These are phyloP conservation scores for Gracilaria caudata DNA, from an alignment of 23 red algal species.

Conservation along the genomic window DNA sequence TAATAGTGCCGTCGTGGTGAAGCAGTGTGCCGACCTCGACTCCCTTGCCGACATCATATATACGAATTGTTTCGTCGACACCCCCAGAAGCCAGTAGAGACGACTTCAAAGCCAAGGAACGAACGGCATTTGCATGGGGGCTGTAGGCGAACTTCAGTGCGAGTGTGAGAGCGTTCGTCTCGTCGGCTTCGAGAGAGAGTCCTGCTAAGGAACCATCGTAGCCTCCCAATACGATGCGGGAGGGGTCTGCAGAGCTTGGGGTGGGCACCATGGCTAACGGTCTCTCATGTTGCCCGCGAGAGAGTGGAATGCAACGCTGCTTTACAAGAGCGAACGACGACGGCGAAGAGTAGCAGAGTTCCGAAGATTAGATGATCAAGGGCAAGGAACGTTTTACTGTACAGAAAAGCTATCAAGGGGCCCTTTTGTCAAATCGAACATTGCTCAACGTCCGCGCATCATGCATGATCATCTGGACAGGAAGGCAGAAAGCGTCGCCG, in stretches of 20 bases:
- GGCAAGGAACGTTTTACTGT: too few relatives aligned
- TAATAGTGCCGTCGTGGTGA: conserved; percentile 56
- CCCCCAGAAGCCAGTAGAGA: conserved; percentile 49
- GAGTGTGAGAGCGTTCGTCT: conserved; percentile 26
- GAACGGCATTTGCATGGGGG: conserved; percentile 47
- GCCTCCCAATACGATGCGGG: conserved; percentile 34
- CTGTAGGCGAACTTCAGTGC: conserved; percentile 40
- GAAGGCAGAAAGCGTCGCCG: too few relatives aligned
- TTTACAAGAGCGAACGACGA: neutral
- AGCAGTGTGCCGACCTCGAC: conserved; percentile 43
- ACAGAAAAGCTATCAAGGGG: too few relatives aligned
- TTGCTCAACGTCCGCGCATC: too few relatives aligned
- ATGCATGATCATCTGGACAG: too few relatives aligned
- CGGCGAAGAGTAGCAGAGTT: too few relatives aligned
- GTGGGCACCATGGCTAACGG: neutral
- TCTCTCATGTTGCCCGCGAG: neutral
- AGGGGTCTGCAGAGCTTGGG: neutral
- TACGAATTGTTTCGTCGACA: conserved; percentile 58
- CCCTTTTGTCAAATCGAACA: too few relatives aligned
- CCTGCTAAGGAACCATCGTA: conserved; percentile 63
- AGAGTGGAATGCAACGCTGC: too few relatives aligned
- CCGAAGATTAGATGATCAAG: too few relatives aligned
- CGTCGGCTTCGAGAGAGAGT: conserved; percentile 39
- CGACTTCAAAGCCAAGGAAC: conserved; percentile 30
- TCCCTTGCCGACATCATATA: conserved; percentile 48